Conservation (phyloP, 148 eudicot species). For the Agrostemma githago region DNA sequence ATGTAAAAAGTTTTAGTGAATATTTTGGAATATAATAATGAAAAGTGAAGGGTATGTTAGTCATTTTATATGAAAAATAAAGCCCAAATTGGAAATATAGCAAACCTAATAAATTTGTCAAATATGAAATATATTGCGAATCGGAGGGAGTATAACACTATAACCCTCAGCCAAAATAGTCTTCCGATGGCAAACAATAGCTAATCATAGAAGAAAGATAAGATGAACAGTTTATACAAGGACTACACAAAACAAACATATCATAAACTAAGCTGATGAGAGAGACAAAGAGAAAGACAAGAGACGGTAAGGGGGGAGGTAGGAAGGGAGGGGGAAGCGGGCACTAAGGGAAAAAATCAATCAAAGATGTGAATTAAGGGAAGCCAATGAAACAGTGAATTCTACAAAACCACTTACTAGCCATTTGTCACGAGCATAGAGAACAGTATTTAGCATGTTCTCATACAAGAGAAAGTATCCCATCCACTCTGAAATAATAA, state of each 20-base stretch:
- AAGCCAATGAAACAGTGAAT: background rate
- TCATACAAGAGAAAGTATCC: slow-evolving; percentile 92
- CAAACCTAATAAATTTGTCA: no score
- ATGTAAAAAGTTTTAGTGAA: no score
- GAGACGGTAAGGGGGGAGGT: no score
- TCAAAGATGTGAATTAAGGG: background rate
- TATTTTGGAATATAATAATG: no score
- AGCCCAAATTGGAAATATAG: no score
- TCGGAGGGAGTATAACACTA: background rate
- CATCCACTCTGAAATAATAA: slow-evolving; percentile 99
- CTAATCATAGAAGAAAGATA: background rate
- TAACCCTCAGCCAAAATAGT: background rate
- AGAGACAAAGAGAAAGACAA: no score
- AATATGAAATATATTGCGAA: no score
- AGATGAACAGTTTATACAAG: background rate
- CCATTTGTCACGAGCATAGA: slow-evolving; percentile 98
- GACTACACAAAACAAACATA: background rate
- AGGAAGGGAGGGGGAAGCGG: no score
- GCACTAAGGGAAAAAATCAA: background rate
- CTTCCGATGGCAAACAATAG: background rate
- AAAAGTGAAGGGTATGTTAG: no score
- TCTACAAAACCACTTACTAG: slow-evolving; percentile 55
- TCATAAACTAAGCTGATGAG: background rate
- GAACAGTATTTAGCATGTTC: slow-evolving; percentile 90
- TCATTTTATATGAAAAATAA: no score